Conservation (phyloP, 352 stramenopile genomes). For the Phytophthora fragariae region DNA sequence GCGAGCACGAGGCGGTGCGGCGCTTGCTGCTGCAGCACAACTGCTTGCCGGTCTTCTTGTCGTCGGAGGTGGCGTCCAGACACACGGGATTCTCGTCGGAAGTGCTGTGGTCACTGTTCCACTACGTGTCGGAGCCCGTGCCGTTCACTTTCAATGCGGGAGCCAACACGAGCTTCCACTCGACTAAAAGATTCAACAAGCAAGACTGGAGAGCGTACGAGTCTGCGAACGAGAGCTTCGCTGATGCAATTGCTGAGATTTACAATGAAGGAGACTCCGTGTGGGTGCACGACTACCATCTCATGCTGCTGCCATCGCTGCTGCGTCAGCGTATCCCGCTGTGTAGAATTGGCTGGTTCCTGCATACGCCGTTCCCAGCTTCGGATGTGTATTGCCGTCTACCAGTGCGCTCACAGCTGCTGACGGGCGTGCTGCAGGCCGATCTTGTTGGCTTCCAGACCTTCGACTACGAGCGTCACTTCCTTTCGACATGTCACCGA, state of each 20-base stretch:
- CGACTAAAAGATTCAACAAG: constrained; percentile 86
- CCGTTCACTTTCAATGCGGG: constrained; percentile 54
- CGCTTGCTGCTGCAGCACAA: constrained; percentile 87
- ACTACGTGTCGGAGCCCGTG: constrained; percentile 87
- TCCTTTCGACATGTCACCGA: constrained; percentile 84
- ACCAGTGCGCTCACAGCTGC: constrained; percentile 76
- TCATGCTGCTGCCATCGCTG: constrained; percentile 90
- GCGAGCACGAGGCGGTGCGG: constrained; percentile 78
- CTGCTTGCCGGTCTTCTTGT: constrained; percentile 89
- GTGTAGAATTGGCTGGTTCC: constrained; percentile 87
- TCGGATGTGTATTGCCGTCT: constrained; percentile 89
- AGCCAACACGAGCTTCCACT: constrained; percentile 50
- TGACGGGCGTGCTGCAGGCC: constrained; percentile 82
- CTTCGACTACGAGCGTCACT: constrained; percentile 92
- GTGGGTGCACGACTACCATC: constrained; percentile 92
- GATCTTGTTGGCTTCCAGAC: constrained; percentile 90
- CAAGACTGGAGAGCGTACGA: constrained; percentile 91
- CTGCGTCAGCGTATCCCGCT: constrained; percentile 77
- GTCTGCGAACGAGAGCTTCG: constrained; percentile 88
- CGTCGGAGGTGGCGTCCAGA: constrained; percentile 81
- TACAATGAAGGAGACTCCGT: constrained; percentile 91
- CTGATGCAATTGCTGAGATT: constrained; percentile 84
- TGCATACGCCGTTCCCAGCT: constrained; percentile 90
- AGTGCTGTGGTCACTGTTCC: constrained; percentile 92
- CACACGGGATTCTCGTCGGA: constrained; percentile 92